phyloP scores from a whole-genome alignment of 225 moss, liverwort and hornwort species.

The Straminergon stramineum region DNA sequence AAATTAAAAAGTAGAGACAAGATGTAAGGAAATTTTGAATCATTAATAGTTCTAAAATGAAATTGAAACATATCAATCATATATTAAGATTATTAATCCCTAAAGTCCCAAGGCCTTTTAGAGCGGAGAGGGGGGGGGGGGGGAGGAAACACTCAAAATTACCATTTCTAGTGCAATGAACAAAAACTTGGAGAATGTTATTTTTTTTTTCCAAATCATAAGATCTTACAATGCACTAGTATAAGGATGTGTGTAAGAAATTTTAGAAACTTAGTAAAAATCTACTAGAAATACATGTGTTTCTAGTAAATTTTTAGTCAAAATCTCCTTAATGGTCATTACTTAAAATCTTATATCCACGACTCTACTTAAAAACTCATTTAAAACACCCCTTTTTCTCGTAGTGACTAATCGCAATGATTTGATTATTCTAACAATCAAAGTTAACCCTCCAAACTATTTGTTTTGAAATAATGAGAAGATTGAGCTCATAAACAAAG shows the following conservation, averaged over 20 bases:
- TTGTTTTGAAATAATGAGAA: background rate
- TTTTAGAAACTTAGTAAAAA: background rate
- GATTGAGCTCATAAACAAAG: background rate
- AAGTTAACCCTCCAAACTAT: background rate
- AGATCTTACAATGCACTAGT: fast-evolving
- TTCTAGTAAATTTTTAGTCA: too few relatives aligned
- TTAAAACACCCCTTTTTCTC: too few relatives aligned
- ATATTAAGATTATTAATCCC: background rate
- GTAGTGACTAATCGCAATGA: too few relatives aligned
- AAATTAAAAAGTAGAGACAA: too few relatives aligned
- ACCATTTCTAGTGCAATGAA: background rate
- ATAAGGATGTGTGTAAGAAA: background rate
- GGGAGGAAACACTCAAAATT: fast-evolving
- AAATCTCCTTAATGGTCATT: too few relatives aligned
- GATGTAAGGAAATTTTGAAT: too few relatives aligned
- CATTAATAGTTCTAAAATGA: background rate
- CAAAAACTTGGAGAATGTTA: background rate
- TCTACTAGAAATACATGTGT: too few relatives aligned
- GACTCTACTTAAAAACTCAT: too few relatives aligned
- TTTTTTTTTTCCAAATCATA: background rate
- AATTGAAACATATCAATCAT: background rate
- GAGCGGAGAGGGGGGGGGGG: too few relatives aligned
- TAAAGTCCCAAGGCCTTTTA: too few relatives aligned
- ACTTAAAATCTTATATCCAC: too few relatives aligned
- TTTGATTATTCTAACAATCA: background rate